Evolutionary conservation across 306 rosid species (phyloP).

Genomic region (Rosa chinensis): DNA sequence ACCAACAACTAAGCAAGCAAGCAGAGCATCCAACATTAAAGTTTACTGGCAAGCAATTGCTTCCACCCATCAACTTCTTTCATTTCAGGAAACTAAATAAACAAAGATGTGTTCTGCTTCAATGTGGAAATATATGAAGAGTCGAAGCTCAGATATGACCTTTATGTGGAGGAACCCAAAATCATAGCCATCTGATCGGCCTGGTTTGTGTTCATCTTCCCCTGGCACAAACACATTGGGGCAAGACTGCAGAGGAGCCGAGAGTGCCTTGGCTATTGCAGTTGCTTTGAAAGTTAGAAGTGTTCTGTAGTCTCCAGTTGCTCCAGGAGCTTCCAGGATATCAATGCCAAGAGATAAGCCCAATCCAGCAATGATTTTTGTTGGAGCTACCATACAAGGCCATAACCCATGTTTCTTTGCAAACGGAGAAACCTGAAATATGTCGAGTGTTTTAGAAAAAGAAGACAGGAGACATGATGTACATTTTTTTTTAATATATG

Average conservation of each 20-base stretch:
- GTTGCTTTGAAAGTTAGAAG: conserved; percentile 80
- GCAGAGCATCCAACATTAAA: background rate
- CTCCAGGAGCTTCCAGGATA: conserved; percentile 95
- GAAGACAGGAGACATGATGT: background rate
- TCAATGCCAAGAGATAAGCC: conserved; percentile 94
- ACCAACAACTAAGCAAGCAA: background rate
- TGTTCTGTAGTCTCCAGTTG: conserved; percentile 94
- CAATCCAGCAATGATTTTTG: conserved; percentile 92
- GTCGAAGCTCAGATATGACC: conserved; percentile 41
- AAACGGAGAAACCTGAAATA: conserved; percentile 79
- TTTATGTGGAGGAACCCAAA: conserved; percentile 96
- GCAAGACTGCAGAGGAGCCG: conserved; percentile 70
- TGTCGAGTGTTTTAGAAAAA: conserved; percentile 11
- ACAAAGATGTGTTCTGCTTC: background rate
- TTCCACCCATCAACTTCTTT: background rate
- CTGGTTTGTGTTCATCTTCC: conserved; percentile 73
- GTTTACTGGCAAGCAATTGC: background rate
- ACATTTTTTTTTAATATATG: background rate
- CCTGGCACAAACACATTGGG: conserved; percentile 87
- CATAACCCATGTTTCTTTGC: conserved; percentile 62
- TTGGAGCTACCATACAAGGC: conserved; percentile 99
- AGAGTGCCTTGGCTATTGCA: conserved; percentile 83
- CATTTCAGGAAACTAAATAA: background rate
- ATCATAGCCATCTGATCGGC: conserved; percentile 90
- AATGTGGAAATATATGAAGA: conserved; percentile 6